A percentile compares a stretch with the other conserved stretches of the same genome.
These are phyloP conservation scores for Leucaena leucocephala DNA, from an alignment of 306 rosid species.

Conservation along the genomic window DNA sequence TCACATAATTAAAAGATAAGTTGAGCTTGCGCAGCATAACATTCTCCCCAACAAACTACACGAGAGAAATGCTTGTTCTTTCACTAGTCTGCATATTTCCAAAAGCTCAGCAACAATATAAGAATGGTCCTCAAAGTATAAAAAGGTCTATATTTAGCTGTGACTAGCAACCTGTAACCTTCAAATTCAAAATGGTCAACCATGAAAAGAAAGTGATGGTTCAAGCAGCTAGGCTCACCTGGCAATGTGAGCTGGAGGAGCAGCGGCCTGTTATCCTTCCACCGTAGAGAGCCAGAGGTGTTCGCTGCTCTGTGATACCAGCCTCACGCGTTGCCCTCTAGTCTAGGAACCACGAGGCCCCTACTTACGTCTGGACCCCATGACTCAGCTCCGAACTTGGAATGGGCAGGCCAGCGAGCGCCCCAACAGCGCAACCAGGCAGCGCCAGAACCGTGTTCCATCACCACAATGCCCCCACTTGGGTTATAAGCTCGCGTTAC, in stretches of 20 bases:
- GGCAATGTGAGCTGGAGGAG: background rate
- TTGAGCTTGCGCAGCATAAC: background rate
- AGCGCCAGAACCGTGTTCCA: background rate
- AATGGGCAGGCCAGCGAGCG: background rate
- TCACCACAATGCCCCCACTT: background rate
- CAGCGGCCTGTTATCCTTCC: background rate
- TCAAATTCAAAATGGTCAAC: no score
- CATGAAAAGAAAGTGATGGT: background rate
- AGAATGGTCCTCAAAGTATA: background rate
- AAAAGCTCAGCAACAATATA: background rate
- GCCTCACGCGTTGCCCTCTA: background rate
- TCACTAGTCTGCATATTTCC: background rate
- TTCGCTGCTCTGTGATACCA: background rate
- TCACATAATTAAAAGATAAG: conserved; percentile 33
- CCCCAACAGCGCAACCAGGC: background rate
- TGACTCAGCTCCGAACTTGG: background rate
- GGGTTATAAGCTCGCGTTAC: background rate
- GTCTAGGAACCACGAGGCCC: background rate
- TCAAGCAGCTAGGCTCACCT: background rate
- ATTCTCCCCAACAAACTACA: background rate
- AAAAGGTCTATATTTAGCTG: background rate
- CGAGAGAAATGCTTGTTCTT: background rate
- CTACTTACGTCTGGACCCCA: background rate
- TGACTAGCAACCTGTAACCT: no score
- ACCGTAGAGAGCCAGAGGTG: background rate